A percentile compares a stretch with the other conserved stretches of the same genome.
phyloP scores from a whole-genome alignment of 441 rosid species.

The Dalechampia spathulata region DNA sequence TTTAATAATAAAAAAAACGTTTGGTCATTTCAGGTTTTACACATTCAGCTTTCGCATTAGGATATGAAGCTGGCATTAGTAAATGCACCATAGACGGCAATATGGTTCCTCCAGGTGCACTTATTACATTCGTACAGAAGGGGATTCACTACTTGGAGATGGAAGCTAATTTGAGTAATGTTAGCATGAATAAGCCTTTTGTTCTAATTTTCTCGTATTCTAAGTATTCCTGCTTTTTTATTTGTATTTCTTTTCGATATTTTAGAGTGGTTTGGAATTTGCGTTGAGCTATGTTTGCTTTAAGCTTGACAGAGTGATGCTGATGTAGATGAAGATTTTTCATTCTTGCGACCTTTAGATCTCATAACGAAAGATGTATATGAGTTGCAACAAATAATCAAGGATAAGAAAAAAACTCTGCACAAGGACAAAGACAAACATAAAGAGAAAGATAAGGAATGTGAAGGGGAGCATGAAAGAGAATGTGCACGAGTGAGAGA shows the following conservation, averaged over 20 bases:
- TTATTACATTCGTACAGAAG: conserved; percentile 80
- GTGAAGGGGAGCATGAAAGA: conserved; percentile 38
- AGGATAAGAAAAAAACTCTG: conserved; percentile 64
- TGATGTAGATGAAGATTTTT: conserved; percentile 93
- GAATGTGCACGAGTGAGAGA: conserved; percentile 45
- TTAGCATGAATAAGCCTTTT: conserved; percentile 33
- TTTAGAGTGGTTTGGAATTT: conserved; percentile 10
- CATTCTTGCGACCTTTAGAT: conserved; percentile 93
- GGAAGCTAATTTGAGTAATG: conserved; percentile 95
- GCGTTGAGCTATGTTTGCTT: conserved; percentile 27
- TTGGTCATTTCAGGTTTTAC: conserved; percentile 56
- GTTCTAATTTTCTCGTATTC: background rate
- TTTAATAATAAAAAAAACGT: too few species aligned
- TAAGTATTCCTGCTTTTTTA: background rate
- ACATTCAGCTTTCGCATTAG: conserved; percentile 87
- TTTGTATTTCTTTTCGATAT: conserved; percentile 5
- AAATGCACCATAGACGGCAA: conserved; percentile 87
- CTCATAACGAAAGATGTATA: conserved; percentile 82
- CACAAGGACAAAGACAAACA: conserved; percentile 58
- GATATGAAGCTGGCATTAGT: conserved; percentile 92
- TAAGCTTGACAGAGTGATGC: conserved; percentile 59
- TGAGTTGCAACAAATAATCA: conserved; percentile 70
- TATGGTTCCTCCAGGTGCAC: conserved; percentile 95
- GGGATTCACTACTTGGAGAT: conserved; percentile 97
- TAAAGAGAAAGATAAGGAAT: conserved; percentile 40